Conservation (phyloP, 345 rosid species). For the Populus pruinosa region DNA sequence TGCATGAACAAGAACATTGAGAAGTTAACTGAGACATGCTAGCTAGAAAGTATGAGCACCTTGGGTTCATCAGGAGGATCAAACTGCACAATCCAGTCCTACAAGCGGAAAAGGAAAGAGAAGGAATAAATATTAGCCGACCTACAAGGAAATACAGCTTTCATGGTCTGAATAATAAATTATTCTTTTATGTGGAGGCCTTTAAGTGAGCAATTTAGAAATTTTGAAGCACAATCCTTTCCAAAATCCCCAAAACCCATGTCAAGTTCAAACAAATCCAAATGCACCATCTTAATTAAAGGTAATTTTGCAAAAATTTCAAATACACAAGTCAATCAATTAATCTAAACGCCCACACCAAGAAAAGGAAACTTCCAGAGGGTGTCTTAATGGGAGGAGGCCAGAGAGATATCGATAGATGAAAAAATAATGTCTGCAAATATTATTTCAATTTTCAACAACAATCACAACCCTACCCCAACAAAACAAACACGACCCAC, state of each 20-base stretch:
- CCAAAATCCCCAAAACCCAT: neutral
- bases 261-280: neutral
- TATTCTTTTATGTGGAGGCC: neutral
- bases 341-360: too few relatives aligned
- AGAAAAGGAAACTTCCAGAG: too few relatives aligned
- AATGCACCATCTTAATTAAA: neutral
- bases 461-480: too few relatives aligned
- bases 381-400: too few relatives aligned
- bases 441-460: too few relatives aligned
- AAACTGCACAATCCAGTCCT: constrained; percentile 98
- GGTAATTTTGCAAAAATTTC: too few relatives aligned
- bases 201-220: neutral
- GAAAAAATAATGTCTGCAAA: too few relatives aligned
- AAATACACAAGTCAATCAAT: too few relatives aligned
- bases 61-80: constrained; percentile 99
- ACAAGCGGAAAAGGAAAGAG: constrained; percentile 17
- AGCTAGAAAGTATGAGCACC: constrained; percentile 32
- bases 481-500: neutral
- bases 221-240: neutral
- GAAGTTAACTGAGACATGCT: neutral
- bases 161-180: neutral
- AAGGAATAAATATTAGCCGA: neutral
- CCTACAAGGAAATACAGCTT: neutral
- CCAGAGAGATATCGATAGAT: too few relatives aligned
- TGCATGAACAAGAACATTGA: neutral